Base-by-base conservation (phyloP, 2,329 filamentous ascomycete species). In the Xylariaceae sp. region DNA sequence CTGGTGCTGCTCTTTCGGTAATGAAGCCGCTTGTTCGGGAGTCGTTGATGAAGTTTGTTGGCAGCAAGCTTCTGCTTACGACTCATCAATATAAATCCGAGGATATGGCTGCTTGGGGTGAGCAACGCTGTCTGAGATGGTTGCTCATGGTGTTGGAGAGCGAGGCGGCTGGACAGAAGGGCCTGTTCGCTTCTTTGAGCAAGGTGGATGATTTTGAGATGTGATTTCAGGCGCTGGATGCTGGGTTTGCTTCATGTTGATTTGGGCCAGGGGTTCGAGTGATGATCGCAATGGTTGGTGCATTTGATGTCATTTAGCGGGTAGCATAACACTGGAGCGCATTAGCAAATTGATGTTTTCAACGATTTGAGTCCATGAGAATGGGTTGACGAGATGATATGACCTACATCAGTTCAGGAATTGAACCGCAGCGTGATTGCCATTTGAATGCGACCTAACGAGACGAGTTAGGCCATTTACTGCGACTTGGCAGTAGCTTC, bases 1-100 rank as follows among this genome's bases (percentile, higher is more conserved):
- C 74, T 1, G 74, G 80, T 0, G 82, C 81, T 0, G 87, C 83
- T 0, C 72, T 89, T 47, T 87, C 89, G 66, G 87, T 89, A 11
- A 6, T 66, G 79, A 63, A 87, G 70, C 86, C 86, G 3, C 60
- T 72, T 45, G 76, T 86, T 1, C 76, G 82, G 66, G 68, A 74
- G 35, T 73, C 77, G 23, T 69, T 88, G 59, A 48, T 72, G 62
- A 70, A 67, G 37, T 65, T 81, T 47, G 75, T 75, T 0, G 71
- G 69, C 0, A 67, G 68, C 5, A 78, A 78, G 62, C 82, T 82
- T 0, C 78, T 86, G 74, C 69, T 88, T 57, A 83, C 86, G n/a
- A 5, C 3, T 1, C 23, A 30, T 30, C 23, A 30, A 30, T 30
- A 30, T 30, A 30, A 1, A 30, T 4, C 23, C 1, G 23, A 30